phyloP scores from a whole-genome alignment of 2,329 filamentous ascomycete species.

The Trichoderma sp. region DNA sequence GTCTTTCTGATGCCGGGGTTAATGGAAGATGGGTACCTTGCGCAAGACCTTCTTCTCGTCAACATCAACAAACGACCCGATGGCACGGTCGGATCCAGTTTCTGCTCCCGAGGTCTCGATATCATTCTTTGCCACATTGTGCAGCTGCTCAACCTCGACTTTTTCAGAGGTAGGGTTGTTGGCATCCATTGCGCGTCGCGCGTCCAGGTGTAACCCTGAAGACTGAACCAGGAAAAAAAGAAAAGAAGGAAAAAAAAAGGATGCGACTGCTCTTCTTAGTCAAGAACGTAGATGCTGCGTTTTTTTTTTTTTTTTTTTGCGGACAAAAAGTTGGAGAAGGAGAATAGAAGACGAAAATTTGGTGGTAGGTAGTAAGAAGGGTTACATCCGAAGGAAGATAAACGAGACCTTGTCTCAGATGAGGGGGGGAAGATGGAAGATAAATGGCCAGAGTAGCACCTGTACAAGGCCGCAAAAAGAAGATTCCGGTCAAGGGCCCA shows the following conservation, averaged over 20 bases:
- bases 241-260: neutral
- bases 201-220: neutral
- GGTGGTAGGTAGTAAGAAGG: neutral
- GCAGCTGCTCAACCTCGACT: slow-evolving; percentile 21
- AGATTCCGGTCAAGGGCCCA: neutral
- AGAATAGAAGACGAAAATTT: neutral
- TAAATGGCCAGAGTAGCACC: neutral
- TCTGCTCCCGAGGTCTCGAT: neutral
- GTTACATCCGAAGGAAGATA: slow-evolving; percentile 7
- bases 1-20: neutral
- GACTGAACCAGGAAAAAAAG: neutral
- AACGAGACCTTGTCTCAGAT: slow-evolving; percentile 9
- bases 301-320: too few relatives aligned
- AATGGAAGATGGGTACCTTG: slow-evolving; percentile 44
- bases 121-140: neutral
- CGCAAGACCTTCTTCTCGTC: slow-evolving; percentile 60
- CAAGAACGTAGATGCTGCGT: neutral
- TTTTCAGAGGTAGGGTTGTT: slow-evolving; percentile 12
- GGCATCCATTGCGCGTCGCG: neutral
- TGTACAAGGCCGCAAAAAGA: neutral
- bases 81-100: neutral
- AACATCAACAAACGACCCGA: slow-evolving; percentile 15
- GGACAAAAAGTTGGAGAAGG: neutral
- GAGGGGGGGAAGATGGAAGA: slow-evolving; percentile 1
- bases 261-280: neutral